Conservation (phyloP, 2,329 filamentous ascomycete genomes). For the Parascedosporium putredinis region DNA sequence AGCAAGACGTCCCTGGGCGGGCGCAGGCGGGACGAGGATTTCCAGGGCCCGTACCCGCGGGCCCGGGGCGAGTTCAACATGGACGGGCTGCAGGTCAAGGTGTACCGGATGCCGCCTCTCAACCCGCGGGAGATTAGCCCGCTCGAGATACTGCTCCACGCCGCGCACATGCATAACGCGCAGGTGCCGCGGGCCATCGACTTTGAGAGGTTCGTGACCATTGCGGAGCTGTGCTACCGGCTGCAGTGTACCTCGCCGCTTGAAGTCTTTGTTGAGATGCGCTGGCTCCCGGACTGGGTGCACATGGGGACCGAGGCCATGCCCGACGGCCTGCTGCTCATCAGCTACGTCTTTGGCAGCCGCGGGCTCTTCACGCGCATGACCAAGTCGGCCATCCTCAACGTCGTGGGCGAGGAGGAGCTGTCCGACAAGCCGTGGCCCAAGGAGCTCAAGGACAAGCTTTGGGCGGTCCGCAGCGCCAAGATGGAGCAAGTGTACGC, state of each 20-base stretch:
- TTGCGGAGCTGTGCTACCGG: conserved; percentile 38
- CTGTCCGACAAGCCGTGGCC: too few relatives aligned
- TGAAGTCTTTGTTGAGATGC: conserved; percentile 37
- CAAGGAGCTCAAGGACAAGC: conserved; percentile 28
- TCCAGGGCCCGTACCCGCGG: conserved; percentile 7
- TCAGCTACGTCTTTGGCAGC: conserved; percentile 42
- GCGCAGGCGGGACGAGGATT: not conserved
- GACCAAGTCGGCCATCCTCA: conserved; percentile 38
- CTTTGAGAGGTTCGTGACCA: conserved; percentile 39
- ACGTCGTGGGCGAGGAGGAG: conserved; percentile 31
- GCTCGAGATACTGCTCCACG: conserved; percentile 37
- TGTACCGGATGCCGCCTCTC: conserved; percentile 43
- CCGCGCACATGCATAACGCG: conserved; percentile 38
- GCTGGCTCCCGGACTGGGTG: conserved; percentile 42
- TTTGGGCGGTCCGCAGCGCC: conserved; percentile 35
- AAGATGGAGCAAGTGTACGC: conserved; percentile 40
- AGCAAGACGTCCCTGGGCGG: conserved; percentile 17
- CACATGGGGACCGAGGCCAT: conserved; percentile 35
- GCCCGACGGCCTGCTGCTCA: conserved; percentile 38
- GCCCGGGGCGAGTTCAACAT: conserved; percentile 13
- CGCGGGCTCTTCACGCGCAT: conserved; percentile 37
- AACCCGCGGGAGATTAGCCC: conserved; percentile 31
- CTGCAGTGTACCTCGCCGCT: conserved; percentile 42
- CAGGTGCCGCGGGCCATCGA: conserved; percentile 33
- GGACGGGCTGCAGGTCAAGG: conserved; percentile 31